Evolutionary conservation across 345 rosid genomes (phyloP), one percentile per base, ranked within the genome.

Genomic region (Populus ilicifolia): DNA sequence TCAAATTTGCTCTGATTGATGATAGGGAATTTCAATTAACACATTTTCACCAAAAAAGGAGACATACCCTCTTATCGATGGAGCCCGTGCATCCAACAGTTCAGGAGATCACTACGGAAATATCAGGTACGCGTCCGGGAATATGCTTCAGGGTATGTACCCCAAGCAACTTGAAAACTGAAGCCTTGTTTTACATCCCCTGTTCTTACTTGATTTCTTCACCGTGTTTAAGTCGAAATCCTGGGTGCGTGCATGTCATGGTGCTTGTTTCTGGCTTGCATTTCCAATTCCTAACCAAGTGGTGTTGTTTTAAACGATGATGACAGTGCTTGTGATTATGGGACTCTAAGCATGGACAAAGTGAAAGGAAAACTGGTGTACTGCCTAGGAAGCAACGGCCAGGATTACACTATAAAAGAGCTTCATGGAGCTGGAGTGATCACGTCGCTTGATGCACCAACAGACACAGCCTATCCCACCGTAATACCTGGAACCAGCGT

Each of bases 341-440:
- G 94, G 75, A 89, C 94, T 16, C 75, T 95, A 41, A 82, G 80
- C 50, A 41, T 8, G 27, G 82, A 86, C 8, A 92, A 84, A 81
- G 96, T 92, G 76, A 83, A 80, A 80, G 96, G 96, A 52, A 92
- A 80, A 70, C 71, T 95, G 52, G 90, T 95, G 25, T 95, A 85
- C 77, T 95, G 99, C 80, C 70, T 72, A 5, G 90, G 88, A 21
- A 67, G 13, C 46, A 6, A 46, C 10, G 73, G 82, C 43, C 94
- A 92, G 74, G 97, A 92, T 61, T 76, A 46, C 61, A 69, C 72
- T 9, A 84, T 93, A 75, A 75, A 71, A 36, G 14, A n/a, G 38
- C 80, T 93, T 25, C 79, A 84, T 1, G 99, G 97, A 44, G 83
- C 78, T 23, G 99, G 99, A 18, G 75, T 87, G 13, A 82, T 92